Percentiles rank a stretch among this genome's conserved stretches.
Evolutionary conservation across 1,139 yeast genomes (phyloP).

Genomic region (Meyerozyma carpophila): DNA sequence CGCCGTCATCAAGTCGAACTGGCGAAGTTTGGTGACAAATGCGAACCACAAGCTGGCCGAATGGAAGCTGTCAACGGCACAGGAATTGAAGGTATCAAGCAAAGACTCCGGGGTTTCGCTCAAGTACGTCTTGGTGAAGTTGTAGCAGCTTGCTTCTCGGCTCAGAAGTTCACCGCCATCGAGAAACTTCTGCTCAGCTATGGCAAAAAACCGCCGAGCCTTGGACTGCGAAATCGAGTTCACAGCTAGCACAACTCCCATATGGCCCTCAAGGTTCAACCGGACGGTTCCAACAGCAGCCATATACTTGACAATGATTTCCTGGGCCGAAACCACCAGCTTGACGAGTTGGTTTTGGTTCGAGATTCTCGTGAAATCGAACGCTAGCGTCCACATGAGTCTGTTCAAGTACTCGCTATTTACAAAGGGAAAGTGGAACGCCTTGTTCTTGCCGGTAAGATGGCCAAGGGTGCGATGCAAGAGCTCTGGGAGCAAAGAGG

Average conservation of each 20-base stretch:
- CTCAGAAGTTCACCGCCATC: constrained; percentile 9
- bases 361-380: constrained; percentile 3
- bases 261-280: constrained; percentile 26
- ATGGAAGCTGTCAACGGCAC: constrained; percentile 17
- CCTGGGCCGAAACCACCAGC: constrained; percentile 25
- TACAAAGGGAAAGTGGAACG: neutral
- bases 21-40: constrained; percentile 28
- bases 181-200: constrained; percentile 22
- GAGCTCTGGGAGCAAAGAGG: neutral
- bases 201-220: constrained; percentile 21
- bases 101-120: constrained; percentile 30
- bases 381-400: constrained; percentile 2
- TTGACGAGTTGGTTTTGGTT: constrained; percentile 4
- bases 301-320: constrained; percentile 19
- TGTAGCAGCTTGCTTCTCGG: constrained; percentile 18
- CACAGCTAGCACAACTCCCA: constrained; percentile 36
- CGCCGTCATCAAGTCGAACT: constrained; percentile 29
- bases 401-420: constrained; percentile 1
- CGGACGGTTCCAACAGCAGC: constrained; percentile 5
- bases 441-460: neutral
- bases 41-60: constrained; percentile 33
- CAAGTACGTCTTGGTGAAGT: constrained; percentile 22
- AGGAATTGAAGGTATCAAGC: constrained; percentile 25
- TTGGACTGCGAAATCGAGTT: constrained; percentile 19
- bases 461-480: neutral